phyloP scores from a whole-genome alignment of 2,329 filamentous ascomycete genomes.

The Colletotrichum noveboracense region DNA sequence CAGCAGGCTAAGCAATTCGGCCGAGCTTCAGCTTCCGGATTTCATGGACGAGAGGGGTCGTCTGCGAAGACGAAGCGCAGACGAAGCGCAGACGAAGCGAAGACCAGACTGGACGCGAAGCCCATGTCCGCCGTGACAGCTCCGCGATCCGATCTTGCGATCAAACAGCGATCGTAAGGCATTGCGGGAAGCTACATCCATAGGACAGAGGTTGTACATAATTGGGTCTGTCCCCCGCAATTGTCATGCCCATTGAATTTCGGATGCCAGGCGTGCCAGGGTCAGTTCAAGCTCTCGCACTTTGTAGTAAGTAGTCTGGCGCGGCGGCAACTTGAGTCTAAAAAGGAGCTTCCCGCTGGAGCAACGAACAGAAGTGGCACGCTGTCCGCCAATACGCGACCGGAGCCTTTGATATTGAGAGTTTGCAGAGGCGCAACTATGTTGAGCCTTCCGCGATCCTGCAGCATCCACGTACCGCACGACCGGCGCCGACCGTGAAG shows the following conservation, averaged over 20 bases:
- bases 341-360: neutral
- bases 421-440: neutral
- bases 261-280: neutral
- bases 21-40: neutral
- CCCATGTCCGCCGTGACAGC: neutral
- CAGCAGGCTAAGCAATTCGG: neutral
- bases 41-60: neutral
- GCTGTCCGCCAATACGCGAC: neutral
- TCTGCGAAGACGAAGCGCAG: neutral
- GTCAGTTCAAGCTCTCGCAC: neutral
- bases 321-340: neutral
- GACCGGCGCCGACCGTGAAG: neutral
- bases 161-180: conserved; percentile 4
- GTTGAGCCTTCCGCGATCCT: neutral
- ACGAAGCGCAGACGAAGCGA: neutral
- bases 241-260: neutral
- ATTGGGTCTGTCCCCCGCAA: neutral
- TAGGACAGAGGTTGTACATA: neutral
- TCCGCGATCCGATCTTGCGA: neutral
- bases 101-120: neutral
- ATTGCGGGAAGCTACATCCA: neutral
- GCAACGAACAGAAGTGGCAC: neutral
- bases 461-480: neutral
- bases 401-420: neutral
- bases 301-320: neutral